A percentile compares a stretch with the other conserved stretches of the same genome.
phyloP scores from a whole-genome alignment of 768 basidiomycete genomes.

The Boletus eberwhitei region DNA sequence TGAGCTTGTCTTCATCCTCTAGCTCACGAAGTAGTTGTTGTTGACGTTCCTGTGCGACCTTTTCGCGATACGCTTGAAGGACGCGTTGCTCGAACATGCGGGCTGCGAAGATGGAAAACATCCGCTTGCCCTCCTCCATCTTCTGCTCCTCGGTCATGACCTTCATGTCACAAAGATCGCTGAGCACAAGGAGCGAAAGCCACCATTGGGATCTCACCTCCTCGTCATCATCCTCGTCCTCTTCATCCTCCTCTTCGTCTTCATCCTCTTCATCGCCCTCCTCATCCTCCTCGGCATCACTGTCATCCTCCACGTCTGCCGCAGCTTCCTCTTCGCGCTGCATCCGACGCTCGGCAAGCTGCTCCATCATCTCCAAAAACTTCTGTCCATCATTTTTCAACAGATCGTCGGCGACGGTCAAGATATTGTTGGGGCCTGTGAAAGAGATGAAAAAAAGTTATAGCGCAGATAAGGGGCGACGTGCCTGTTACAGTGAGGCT shows the following conservation, averaged over 20 bases:
- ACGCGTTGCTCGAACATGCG: conserved; percentile 99
- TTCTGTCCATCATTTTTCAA: conserved; percentile 98
- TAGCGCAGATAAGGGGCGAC: conserved; percentile 25
- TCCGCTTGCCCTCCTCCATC: conserved; percentile 98
- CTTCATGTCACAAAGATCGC: conserved; percentile 32
- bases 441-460: conserved; percentile 20
- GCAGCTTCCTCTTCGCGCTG: conserved; percentile 77
- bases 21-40: conserved; percentile 90
- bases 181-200: conserved; percentile 6
- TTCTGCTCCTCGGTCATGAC: conserved; percentile 94
- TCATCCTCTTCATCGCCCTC: conserved; percentile 56
- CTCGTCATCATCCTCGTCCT: conserved; percentile 45
- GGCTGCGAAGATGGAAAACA: conserved; percentile 99
- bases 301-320: conserved; percentile 59
- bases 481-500: conserved; percentile 79
- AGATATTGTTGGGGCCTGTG: conserved; percentile 83
- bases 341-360: conserved; percentile 91
- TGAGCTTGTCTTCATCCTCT: conserved; percentile 88
- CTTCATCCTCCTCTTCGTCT: conserved; percentile 65
- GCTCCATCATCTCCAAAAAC: conserved; percentile 99
- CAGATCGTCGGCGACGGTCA: conserved; percentile 97
- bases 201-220: conserved; percentile 35
- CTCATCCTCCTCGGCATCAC: conserved; percentile 58
- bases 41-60: conserved; percentile 94
- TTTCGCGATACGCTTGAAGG: conserved; percentile 92